Evolutionary conservation across 805 yeast species (phyloP).

Genomic region (Saccharomycopsis fibuligera): DNA sequence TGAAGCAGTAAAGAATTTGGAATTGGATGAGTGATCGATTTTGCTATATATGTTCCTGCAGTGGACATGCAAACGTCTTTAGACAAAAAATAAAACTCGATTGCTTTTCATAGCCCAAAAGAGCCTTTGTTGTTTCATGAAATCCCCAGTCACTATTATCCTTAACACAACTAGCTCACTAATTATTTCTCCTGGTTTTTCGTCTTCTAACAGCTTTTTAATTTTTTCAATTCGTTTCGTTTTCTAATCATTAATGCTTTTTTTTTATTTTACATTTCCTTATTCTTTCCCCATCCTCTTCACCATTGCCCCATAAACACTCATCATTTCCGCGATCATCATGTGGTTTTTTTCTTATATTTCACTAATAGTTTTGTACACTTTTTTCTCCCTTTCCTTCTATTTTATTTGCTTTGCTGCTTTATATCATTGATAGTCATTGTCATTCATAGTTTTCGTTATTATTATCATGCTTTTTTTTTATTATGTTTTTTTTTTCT

Average conservation of each 20-base stretch:
- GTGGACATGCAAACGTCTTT: not conserved
- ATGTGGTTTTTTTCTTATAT: not conserved
- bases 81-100: not conserved
- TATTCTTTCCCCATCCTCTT: not conserved
- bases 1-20: conserved; percentile 30
- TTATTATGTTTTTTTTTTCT: conserved; percentile 5
- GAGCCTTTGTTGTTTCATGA: not conserved
- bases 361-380: not conserved
- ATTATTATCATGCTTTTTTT: conserved; percentile 1
- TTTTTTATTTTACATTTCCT: not conserved
- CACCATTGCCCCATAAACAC: not conserved
- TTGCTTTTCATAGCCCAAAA: not conserved
- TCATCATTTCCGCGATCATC: not conserved
- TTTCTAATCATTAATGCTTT: not conserved
- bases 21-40: not conserved
- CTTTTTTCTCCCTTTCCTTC: not conserved
- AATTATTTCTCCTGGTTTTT: not conserved
- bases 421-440: not conserved
- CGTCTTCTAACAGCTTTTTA: not conserved
- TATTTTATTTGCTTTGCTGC: not conserved
- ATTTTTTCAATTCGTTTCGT: not conserved
- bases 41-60: no score
- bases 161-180: not conserved
- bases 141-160: not conserved
- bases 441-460: not conserved